Evolutionary conservation across 306 rosid genomes (phyloP), one percentile per base, ranked within the genome.

Genomic region (Lathyrus sativus): DNA sequence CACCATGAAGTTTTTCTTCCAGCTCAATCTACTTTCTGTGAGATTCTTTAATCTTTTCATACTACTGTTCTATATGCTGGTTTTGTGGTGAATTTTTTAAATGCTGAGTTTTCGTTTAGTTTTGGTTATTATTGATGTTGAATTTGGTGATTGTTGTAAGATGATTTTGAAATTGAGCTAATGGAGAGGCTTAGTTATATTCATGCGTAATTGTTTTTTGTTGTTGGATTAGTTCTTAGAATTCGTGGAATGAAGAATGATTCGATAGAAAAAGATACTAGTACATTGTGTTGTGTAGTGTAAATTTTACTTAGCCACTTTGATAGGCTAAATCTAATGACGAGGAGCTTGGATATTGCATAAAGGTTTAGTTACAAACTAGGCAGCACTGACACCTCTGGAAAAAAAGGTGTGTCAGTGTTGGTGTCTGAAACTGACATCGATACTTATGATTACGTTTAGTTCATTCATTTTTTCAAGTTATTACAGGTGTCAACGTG

Each of bases 11-110:
- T 82, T 45, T 75, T 2, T 61, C 62, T 82, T 33, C 76, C 81
- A 3, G 65, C 74, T 28, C 67, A 78, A 61, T 82, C 83, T 22
- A 56, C 83, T 41, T 78, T 82, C 70, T 28, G 86, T 82, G 41
- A 62, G 76, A 49, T 19, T 62, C 64, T 44, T 5, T 26, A 26
- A 2, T 62, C 33, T 55, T 29, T 60, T 63, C n/a, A 11, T 0
- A 46, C 37, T 51, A 28, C n/a, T 9, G 3, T 46, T 24, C 58
- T 72, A 6, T 67, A 9, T 45, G 37, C 24, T 55, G 14, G 57
- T 6, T 70, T 14, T 70, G 35, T 61, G 2, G 17, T 29, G 62
- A 65, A 24, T 71, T 46, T 65, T 56, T 65, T 35, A 55, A 45
- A 11, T 48, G 6, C 28, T 48, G 24, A 33, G 14, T 59, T 49